Conservation (phyloP, 768 basidiomycete genomes). For the Guyanaporus albipodus region DNA sequence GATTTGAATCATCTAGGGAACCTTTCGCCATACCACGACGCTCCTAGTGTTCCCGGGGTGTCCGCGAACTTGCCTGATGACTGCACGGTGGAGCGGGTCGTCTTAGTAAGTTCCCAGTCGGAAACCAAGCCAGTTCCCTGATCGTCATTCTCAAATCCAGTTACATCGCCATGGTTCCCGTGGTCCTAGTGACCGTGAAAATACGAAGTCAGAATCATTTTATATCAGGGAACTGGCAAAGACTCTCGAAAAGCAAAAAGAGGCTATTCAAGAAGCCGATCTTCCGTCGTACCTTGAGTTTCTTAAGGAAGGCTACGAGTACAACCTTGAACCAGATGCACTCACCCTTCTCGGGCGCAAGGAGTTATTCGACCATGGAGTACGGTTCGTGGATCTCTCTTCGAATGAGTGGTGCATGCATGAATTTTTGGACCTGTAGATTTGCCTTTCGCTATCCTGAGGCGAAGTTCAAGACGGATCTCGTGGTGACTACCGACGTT, state of each 20-base stretch:
- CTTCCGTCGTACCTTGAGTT: conserved; percentile 35
- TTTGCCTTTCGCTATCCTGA: no score
- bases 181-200: conserved; percentile 30
- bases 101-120: conserved; percentile 29
- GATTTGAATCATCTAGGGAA: conserved; percentile 29
- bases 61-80: conserved; percentile 33
- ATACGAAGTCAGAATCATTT: no score
- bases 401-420: not conserved
- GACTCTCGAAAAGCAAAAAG: conserved; percentile 27
- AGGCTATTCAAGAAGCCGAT: conserved; percentile 23
- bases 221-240: conserved; percentile 31
- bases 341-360: conserved; percentile 36
- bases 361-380: conserved; percentile 40
- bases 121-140: not conserved
- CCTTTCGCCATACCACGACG: conserved; percentile 37
- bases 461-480: no score
- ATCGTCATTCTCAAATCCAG: conserved; percentile 15
- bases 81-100: conserved; percentile 39
- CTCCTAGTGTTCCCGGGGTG: conserved; percentile 27
- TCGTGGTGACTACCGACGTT: conserved; percentile 11
- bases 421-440: conserved; percentile 1
- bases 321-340: conserved; percentile 32
- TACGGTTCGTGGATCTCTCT: conserved; percentile 26
- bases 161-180: conserved; percentile 42
- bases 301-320: conserved; percentile 35